Conservation (phyloP, 106 monocot genomes). For the Gastrodia elata region DNA sequence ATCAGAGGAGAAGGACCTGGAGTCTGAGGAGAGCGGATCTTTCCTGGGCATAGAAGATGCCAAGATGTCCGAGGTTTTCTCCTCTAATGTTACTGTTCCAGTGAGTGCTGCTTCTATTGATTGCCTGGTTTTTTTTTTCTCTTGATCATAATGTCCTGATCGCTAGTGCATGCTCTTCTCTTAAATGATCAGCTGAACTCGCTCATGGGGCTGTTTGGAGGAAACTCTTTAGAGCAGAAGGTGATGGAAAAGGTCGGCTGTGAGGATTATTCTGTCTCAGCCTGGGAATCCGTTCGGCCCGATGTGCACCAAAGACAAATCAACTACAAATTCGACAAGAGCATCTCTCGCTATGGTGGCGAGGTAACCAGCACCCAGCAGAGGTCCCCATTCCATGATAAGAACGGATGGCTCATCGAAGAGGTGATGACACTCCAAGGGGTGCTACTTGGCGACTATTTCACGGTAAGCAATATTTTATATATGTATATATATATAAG, state of each 20-base stretch:
- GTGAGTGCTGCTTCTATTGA: constrained; percentile 24
- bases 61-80: constrained; percentile 53
- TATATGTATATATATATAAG: too few relatives aligned
- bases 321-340: constrained; percentile 51
- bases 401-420: constrained; percentile 57
- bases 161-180: background rate
- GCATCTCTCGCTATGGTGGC: constrained; percentile 37
- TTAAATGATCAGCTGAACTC: constrained; percentile 28
- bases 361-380: constrained; percentile 60
- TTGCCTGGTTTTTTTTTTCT: background rate
- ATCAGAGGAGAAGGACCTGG: constrained; percentile 38
- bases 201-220: constrained; percentile 62
- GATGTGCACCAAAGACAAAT: constrained; percentile 57
- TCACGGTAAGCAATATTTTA: constrained; percentile 50
- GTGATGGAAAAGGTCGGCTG: constrained; percentile 71
- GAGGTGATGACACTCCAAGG: constrained; percentile 59
- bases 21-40: constrained; percentile 41
- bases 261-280: constrained; percentile 31
- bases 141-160: background rate
- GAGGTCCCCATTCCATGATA: constrained; percentile 40
- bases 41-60: constrained; percentile 54
- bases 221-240: constrained; percentile 45
- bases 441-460: constrained; percentile 49
- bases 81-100: constrained; percentile 32
- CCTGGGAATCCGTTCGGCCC: constrained; percentile 53